These are phyloP conservation scores for Hippophae rhamnoides DNA, from an alignment of 306 rosid genomes.

Conservation along the genomic window DNA sequence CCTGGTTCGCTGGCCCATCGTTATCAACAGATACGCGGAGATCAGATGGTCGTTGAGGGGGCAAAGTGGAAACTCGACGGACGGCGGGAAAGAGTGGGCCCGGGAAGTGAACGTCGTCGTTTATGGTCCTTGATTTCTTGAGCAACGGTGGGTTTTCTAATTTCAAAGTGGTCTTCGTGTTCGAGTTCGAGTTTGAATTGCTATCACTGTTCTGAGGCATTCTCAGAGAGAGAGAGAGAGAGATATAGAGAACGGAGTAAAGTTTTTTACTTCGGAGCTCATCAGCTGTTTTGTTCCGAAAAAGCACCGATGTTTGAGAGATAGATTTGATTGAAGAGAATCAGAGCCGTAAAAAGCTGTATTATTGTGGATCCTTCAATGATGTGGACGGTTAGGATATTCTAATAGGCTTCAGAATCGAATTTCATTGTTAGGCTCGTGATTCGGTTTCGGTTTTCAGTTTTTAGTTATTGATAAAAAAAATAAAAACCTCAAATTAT, in stretches of 20 bases:
- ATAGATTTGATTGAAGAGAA: neutral
- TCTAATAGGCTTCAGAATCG: no score
- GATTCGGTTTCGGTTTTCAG: slow-evolving; percentile 2
- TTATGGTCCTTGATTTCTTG: slow-evolving; percentile 45
- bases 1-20: slow-evolving; percentile 8
- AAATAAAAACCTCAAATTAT: no score
- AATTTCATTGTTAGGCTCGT: neutral
- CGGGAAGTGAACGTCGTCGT: slow-evolving; percentile 21
- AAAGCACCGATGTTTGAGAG: neutral
- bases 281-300: neutral
- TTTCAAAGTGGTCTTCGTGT: slow-evolving; percentile 11
- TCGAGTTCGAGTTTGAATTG: neutral
- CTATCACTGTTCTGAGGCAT: neutral
- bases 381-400: neutral
- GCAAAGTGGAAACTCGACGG: slow-evolving; percentile 24
- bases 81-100: slow-evolving; percentile 41
- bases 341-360: slow-evolving; percentile 2
- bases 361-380: neutral
- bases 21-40: slow-evolving; percentile 30
- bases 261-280: neutral
- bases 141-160: slow-evolving; percentile 40
- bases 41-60: slow-evolving; percentile 18
- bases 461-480: neutral
- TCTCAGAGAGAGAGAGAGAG: neutral
- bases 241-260: neutral